These are phyloP conservation scores for Tolypocladium nubicola DNA, from an alignment of 2,329 filamentous ascomycete species.

Conservation along the genomic window DNA sequence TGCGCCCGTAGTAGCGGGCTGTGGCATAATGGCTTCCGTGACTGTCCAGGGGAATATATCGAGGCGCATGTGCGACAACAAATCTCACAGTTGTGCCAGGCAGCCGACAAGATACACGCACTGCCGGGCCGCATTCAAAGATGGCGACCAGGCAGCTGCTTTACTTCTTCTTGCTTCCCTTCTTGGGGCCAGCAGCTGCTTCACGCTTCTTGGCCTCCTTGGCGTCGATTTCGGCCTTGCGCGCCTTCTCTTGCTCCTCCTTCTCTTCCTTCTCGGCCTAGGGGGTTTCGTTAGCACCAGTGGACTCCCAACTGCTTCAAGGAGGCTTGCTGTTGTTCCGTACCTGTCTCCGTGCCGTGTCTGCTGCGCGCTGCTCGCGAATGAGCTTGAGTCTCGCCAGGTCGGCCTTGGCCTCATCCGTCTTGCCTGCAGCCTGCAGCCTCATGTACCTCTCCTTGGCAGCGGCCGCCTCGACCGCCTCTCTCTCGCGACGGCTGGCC, in stretches of 20 bases:
- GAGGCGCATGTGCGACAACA: background rate
- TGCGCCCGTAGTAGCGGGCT: background rate
- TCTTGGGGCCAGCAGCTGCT: slow-evolving; percentile 39
- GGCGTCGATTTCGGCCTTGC: slow-evolving; percentile 40
- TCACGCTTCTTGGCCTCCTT: slow-evolving; percentile 46
- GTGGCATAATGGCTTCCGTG: background rate
- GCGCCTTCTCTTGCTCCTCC: slow-evolving; percentile 38
- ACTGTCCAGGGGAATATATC: background rate
- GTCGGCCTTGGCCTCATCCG: slow-evolving; percentile 87
- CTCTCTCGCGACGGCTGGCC: slow-evolving; percentile 43
- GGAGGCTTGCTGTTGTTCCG: background rate
- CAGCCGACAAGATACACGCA: background rate
- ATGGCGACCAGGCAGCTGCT: background rate
- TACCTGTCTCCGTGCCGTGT: slow-evolving; percentile 74
- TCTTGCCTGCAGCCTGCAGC: slow-evolving; percentile 89
- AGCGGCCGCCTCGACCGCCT: slow-evolving; percentile 77
- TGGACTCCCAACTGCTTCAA: background rate
- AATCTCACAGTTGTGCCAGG: background rate
- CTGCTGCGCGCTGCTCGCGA: slow-evolving; percentile 74
- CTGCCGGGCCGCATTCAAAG: background rate
- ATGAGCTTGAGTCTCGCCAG: slow-evolving; percentile 74
- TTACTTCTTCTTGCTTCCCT: slow-evolving; percentile 36
- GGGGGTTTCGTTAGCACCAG: background rate
- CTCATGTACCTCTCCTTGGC: slow-evolving; percentile 87
- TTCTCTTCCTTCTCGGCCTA: slow-evolving; percentile 49